phyloP scores from a whole-genome alignment of 1,284 basidiomycete species.

The Tetrapyrgos nigripes region DNA sequence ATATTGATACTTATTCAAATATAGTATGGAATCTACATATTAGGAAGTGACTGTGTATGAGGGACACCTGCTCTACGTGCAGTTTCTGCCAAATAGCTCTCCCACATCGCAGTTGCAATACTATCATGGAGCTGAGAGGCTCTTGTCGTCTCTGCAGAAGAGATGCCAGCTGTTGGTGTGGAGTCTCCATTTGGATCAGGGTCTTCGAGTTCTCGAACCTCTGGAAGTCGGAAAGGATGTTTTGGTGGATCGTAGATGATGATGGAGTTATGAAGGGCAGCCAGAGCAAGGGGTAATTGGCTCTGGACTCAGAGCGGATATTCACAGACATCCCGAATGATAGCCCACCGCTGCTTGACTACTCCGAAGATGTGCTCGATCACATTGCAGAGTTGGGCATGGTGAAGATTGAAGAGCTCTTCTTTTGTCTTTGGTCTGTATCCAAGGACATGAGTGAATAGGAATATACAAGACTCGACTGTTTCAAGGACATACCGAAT shows the following conservation, averaged over 20 bases:
- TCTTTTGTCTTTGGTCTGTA: conserved; percentile 3
- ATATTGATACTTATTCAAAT: no score
- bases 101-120: conserved; percentile 28
- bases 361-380: conserved; percentile 52
- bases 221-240: conserved; percentile 5
- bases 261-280: conserved; percentile 46
- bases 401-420: conserved; percentile 12
- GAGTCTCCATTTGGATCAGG: neutral
- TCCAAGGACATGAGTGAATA: neutral
- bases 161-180: neutral
- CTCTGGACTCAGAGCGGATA: conserved; percentile 39
- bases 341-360: conserved; percentile 38
- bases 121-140: conserved; percentile 17
- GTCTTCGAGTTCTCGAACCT: conserved; percentile 9
- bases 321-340: conserved; percentile 31
- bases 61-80: no score
- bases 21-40: no score
- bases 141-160: neutral
- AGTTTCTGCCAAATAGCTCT: conserved; percentile 17
- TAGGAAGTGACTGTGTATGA: no score
- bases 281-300: conserved; percentile 33
- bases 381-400: conserved; percentile 36
- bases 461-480: no score
- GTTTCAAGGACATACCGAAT: conserved; percentile 14
- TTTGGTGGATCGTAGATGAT: conserved; percentile 32